phyloP scores from a whole-genome alignment of 2,329 filamentous ascomycete species.

The Trichophyton simii region DNA sequence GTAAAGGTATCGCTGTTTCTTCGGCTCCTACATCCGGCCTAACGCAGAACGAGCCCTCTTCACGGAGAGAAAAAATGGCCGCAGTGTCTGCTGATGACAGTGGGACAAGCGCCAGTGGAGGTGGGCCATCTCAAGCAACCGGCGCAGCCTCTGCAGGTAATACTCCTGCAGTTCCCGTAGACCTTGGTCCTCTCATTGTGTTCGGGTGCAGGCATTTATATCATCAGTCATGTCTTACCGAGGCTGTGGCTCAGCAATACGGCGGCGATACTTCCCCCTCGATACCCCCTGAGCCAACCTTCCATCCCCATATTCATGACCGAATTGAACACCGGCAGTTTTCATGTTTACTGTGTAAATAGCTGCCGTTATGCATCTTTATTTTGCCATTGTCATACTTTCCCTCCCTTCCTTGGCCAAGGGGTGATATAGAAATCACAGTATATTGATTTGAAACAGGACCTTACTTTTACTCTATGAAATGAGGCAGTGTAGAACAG shows the following conservation, averaged over 20 bases:
- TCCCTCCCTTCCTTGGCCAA: too few relatives aligned
- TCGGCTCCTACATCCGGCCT: background rate
- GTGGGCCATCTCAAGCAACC: background rate
- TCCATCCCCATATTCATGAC: background rate
- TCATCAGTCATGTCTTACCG: constrained; percentile 33
- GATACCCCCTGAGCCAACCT: background rate
- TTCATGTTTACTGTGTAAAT: constrained; percentile 28
- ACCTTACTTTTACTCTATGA: too few relatives aligned
- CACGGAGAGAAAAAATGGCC: constrained; percentile 3
- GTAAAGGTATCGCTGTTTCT: constrained; percentile 25
- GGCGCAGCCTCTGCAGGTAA: background rate
- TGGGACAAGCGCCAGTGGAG: constrained; percentile 5
- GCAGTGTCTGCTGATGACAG: constrained; percentile 6
- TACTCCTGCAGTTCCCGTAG: constrained; percentile 5
- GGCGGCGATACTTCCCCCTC: background rate
- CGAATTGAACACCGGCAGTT: constrained; percentile 20
- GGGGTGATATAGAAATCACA: too few relatives aligned
- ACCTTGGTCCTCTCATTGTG: constrained; percentile 28
- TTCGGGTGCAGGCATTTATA: constrained; percentile 40
- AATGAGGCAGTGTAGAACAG: too few relatives aligned
- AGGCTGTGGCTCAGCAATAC: constrained; percentile 5
- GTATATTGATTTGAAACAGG: too few relatives aligned
- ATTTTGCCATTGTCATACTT: background rate
- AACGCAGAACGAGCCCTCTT: background rate
- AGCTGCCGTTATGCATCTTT: background rate